These are phyloP conservation scores for Caulochytrium protostelioides DNA, from an alignment of 371 early-diverging fungal genomes.

Conservation along the genomic window DNA sequence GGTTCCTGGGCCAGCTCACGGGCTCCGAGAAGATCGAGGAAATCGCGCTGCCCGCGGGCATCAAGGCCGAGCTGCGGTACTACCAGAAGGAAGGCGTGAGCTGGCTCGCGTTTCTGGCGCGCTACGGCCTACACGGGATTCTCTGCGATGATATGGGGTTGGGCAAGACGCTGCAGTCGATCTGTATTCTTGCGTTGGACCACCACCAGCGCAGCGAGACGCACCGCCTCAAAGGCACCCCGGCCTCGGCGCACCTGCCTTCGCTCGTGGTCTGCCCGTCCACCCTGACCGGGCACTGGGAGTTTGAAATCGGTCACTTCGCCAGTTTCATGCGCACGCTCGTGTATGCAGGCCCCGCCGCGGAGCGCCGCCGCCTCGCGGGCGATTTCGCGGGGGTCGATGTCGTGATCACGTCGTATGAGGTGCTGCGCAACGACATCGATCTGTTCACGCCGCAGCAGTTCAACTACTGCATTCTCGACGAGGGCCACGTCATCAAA, in stretches of 20 bases:
- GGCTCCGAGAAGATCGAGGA: conserved; percentile 68
- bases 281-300: conserved; percentile 94
- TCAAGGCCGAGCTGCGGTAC: conserved; percentile 74
- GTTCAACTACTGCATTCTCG: conserved; percentile 87
- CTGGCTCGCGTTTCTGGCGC: conserved; percentile 93
- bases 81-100: conserved; percentile 96
- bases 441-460: conserved; percentile 36
- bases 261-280: conserved; percentile 95
- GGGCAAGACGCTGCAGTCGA: conserved; percentile 95
- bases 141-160: conserved; percentile 90
- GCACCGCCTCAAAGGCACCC: conserved; percentile 35
- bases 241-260: conserved; percentile 44
- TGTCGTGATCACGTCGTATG: conserved; percentile 85
- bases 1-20: conserved; percentile 74
- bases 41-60: conserved; percentile 63
- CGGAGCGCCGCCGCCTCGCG: conserved; percentile 28
- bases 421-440: conserved; percentile 87
- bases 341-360: conserved; percentile 58
- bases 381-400: conserved; percentile 15
- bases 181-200: conserved; percentile 81
- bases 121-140: conserved; percentile 88
- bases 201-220: conserved; percentile 44
- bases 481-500: conserved; percentile 98
- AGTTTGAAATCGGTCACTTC: conserved; percentile 73
- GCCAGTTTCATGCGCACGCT: conserved; percentile 51